phyloP scores from a whole-genome alignment of 1,284 basidiomycete genomes.

The Melanopsichium pennsylvanicum region DNA sequence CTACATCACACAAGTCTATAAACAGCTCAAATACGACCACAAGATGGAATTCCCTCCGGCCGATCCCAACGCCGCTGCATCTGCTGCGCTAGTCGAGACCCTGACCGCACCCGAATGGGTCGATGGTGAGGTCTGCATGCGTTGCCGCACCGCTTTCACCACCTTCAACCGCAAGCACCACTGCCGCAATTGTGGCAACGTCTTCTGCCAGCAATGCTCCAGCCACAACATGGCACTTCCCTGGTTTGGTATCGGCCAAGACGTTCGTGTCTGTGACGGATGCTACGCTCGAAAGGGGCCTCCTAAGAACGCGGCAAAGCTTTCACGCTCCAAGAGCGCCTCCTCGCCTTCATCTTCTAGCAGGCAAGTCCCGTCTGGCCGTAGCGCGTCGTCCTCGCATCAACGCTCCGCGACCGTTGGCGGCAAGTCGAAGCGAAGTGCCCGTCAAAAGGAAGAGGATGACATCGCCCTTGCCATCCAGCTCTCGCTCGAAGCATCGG shows the following conservation, averaged over 20 bases:
- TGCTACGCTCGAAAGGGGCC: constrained; percentile 69
- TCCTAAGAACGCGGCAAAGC: constrained; percentile 47
- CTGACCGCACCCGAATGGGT: constrained; percentile 86
- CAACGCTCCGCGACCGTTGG: constrained; percentile 59
- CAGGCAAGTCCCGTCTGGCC: constrained; percentile 37
- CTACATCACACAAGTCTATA: constrained; percentile 62
- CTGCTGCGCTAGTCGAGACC: constrained; percentile 61
- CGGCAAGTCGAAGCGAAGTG: constrained; percentile 56
- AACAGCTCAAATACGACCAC: constrained; percentile 63
- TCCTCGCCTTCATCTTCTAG: constrained; percentile 30
- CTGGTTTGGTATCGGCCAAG: constrained; percentile 90
- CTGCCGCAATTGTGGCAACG: constrained; percentile 95
- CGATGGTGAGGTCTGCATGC: constrained; percentile 91
- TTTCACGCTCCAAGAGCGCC: constrained; percentile 42
- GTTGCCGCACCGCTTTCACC: constrained; percentile 88
- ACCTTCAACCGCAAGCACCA: constrained; percentile 99
- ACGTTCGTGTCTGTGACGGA: constrained; percentile 92
- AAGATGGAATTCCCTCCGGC: constrained; percentile 82
- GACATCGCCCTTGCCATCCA: constrained; percentile 94
- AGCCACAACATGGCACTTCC: constrained; percentile 84
- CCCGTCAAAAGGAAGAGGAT: constrained; percentile 74
- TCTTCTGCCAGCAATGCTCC: constrained; percentile 94
- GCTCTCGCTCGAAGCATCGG: constrained; percentile 74
- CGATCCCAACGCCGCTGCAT: constrained; percentile 72
- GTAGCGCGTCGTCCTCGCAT: constrained; percentile 56